Base-by-base conservation (phyloP, 176 grass and related monocot species). In the Triticum urartu region DNA sequence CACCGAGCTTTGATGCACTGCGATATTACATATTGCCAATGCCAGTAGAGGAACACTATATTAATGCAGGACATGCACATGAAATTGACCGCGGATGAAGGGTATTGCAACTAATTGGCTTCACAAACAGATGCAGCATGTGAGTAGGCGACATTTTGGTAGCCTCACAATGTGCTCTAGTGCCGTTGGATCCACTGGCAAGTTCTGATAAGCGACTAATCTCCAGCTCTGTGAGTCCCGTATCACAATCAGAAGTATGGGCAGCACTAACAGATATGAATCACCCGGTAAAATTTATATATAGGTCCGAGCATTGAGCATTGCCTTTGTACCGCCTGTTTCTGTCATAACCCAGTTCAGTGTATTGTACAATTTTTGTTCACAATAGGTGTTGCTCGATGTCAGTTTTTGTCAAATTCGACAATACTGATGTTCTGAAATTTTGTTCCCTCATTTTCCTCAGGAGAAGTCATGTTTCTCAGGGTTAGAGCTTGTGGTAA, bases 341-440 rank as follows among this genome's bases (percentile, higher is more conserved):
- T n/a, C n/a, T n/a, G n/a, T n/a, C n/a, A n/a, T n/a, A n/a, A n/a
- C 18, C 40, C 36, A 15, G 9, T 86, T 54, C 35, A 54, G 10
- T 76, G 36, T 81, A 12, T 24, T 68, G 78, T 89, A 60, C 61
- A 80, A 75, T 62, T 77, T 75, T 85, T 69, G 0, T 82, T 70
- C 52, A 77, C 28, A 40, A 40, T 82, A 62, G 67, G 36, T 35
- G 47, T 82, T 84, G 48, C 13, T 40, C 26, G 40, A 82, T 3
- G 20, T 81, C 30, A 63, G 30, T 38, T 66, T 58, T 20, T 2
- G 18, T 21, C 54, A 58, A 58, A 58, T 58, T 21, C 54, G 54
- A 58, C 17, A 20, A 58, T 68, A 58, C 6, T 61, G 7, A 11
- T 62, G 12, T 28, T 89, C 11, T 21, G 1, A n/a, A 15, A 10